Evolutionary conservation across 495 filamentous ascomycete species (phyloP).

Genomic region (Amniculicola lignicola): DNA sequence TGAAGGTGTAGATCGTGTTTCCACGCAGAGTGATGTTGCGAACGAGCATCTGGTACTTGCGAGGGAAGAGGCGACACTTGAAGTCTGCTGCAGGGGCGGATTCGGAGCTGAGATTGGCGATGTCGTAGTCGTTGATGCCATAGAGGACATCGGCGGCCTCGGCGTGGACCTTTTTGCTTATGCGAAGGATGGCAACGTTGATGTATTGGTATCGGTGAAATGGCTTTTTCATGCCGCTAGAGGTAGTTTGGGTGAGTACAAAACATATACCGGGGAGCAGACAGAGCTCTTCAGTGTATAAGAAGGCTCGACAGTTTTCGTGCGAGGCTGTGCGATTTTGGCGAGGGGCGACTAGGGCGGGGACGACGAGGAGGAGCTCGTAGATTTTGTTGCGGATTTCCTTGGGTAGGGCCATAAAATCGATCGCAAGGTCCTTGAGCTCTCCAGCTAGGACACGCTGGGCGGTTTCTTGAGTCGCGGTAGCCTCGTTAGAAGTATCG

Average conservation of each 20-base stretch:
- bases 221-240: not conserved
- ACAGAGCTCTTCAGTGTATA: not conserved
- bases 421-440: too few species aligned
- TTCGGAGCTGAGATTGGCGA: conserved; percentile 3
- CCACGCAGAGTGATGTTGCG: not conserved
- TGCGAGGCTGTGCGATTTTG: conserved; percentile 22
- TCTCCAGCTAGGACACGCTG: too few species aligned
- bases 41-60: conserved; percentile 2
- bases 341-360: conserved; percentile 9
- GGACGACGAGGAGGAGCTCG: conserved; percentile 1
- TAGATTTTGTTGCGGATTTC: conserved; percentile 14
- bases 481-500: too few species aligned
- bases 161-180: conserved; percentile 2
- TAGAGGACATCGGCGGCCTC: conserved; percentile 19
- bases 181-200: conserved; percentile 8
- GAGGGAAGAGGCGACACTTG: conserved; percentile 3
- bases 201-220: not conserved
- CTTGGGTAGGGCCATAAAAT: not conserved
- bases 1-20: not conserved
- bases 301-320: not conserved
- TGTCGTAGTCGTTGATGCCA: conserved; percentile 15
- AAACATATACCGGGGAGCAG: conserved; percentile 17
- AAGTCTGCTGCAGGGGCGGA: conserved; percentile 11
- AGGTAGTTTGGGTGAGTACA: not conserved
- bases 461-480: too few species aligned